Conservation (phyloP, 1,284 basidiomycete species). For the Chondrostereum purpureum region DNA sequence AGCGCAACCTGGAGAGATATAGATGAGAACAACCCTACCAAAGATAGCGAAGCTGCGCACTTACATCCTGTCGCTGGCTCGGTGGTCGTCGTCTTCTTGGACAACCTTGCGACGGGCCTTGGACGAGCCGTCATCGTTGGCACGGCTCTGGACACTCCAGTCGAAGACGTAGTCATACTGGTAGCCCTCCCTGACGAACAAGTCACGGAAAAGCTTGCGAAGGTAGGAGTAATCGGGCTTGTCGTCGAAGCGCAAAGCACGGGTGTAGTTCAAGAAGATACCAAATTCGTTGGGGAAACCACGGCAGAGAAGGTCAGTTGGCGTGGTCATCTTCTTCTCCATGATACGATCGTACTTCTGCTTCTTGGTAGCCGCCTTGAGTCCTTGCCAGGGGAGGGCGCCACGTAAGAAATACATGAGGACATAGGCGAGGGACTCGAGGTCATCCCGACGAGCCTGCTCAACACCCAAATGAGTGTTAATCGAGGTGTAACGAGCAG, state of each 20-base stretch:
- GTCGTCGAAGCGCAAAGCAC: conserved; percentile 95
- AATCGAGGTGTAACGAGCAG: conserved; percentile 98
- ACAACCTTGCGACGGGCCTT: conserved; percentile 67
- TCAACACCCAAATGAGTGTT: conserved; percentile 98
- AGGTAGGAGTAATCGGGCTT: conserved; percentile 98
- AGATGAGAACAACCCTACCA: conserved; percentile 15
- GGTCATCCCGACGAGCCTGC: conserved; percentile 92
- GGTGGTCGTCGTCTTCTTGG: conserved; percentile 74
- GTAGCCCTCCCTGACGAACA: conserved; percentile 95
- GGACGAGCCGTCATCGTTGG: conserved; percentile 59
- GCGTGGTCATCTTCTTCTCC: conserved; percentile 99
- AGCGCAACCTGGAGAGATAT: conserved; percentile 58
- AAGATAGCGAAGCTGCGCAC: conserved; percentile 21
- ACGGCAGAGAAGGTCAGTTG: conserved; percentile 91
- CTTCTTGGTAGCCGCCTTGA: conserved; percentile 98
- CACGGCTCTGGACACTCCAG: conserved; percentile 85
- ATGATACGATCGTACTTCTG: conserved; percentile 99
- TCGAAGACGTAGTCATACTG: conserved; percentile 99
- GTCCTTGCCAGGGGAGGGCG: conserved; percentile 93
- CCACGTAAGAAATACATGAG: conserved; percentile 99
- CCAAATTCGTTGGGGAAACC: conserved; percentile 97
- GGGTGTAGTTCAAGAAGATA: conserved; percentile 96
- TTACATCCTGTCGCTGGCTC: conserved; percentile 74
- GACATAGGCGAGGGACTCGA: conserved; percentile 94
- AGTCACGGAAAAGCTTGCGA: conserved; percentile 95